Base-by-base conservation (phyloP, 1,139 yeast species). In the Ogataea hybrid region DNA sequence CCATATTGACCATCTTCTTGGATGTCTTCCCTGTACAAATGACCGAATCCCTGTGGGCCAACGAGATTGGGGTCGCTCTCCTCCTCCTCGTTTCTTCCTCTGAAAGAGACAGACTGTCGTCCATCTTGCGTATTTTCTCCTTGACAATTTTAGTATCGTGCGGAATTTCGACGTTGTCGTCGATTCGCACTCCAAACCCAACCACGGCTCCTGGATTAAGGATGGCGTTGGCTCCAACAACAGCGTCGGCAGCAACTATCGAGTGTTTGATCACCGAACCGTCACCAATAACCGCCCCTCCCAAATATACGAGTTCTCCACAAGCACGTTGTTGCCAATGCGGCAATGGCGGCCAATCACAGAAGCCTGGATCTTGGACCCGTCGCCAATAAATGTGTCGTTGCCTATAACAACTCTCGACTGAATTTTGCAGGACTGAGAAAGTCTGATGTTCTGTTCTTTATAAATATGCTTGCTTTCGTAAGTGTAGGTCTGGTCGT, bases 391-490 rank as follows among this genome's bases (percentile, higher is more conserved):
- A 33, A 71, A 73, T 0, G 96, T 73, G 42, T 77, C 74, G 6
- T 80, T 67, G 1, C 97, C 97, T 51, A 94, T 84, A 5, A 86
- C 83, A 4, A 90, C 84, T 53, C 86, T 73, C 39, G 81, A 75
- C 16, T 84, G 84, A 48, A 88, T 77, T 51, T 79, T 80, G 67
- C 97, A 88, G n/a, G 94, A 84, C 61, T 90, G 96, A 0, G 97
- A 96, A 54, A 94, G 71, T 11, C 89, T 79, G 17, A 92, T 92
- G 51, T 83, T 82, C 37, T 77, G 76, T 51, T 84, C 94, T 64
- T 88, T 89, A 65, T 94, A 92, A 37, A 90, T 78, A 61, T 92
- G 95, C 41, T 87, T 84, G 43, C 84, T 75, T 55, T 84, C 94
- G 63, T 88, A 88, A 6, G 81, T 68, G 59, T 84, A 92, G 1